Evolutionary conservation across 257 asterid species (phyloP).

Genomic region (Fraxinus anomala): DNA sequence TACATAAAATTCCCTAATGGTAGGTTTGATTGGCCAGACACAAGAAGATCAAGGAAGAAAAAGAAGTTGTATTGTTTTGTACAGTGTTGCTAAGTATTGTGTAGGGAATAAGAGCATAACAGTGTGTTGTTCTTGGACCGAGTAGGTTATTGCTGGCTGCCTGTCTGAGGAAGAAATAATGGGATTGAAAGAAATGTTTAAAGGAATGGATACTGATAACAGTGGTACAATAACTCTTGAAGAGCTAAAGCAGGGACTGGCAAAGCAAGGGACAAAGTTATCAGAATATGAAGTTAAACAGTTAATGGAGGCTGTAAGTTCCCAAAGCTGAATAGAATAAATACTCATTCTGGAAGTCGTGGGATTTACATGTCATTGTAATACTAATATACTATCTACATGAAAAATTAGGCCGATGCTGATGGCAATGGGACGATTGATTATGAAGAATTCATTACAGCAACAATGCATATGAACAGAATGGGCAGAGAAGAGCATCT

Average conservation of each 20-base stretch:
- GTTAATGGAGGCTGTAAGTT: conserved; percentile 63
- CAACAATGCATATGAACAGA: conserved; percentile 94
- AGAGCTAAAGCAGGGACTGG: conserved; percentile 37
- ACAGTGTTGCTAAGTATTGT: background rate
- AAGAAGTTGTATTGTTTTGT: background rate
- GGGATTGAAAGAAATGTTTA: conserved; percentile 29
- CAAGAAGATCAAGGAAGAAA: background rate
- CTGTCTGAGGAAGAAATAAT: conserved; percentile 42
- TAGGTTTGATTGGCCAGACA: background rate
- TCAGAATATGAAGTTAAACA: conserved; percentile 49
- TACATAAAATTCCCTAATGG: background rate
- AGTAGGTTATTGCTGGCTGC: conserved; percentile 60
- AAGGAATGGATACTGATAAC: conserved; percentile 25
- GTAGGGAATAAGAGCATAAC: background rate
- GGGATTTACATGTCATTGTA: background rate
- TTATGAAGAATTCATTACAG: conserved; percentile 93
- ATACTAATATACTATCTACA: background rate
- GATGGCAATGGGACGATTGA: conserved; percentile 97
- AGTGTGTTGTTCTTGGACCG: background rate
- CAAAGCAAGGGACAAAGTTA: conserved; percentile 51
- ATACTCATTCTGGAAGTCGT: conserved; percentile 12
- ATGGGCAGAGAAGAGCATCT: conserved; percentile 99
- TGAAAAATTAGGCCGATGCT: conserved; percentile 71
- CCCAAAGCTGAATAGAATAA: conserved; percentile 37
- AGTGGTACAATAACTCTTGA: conserved; percentile 28